Percentiles rank a stretch among this genome's conserved stretches.
These are phyloP conservation scores for Guyanaporus albipodus DNA, from an alignment of 768 basidiomycete species.

Conservation along the genomic window DNA sequence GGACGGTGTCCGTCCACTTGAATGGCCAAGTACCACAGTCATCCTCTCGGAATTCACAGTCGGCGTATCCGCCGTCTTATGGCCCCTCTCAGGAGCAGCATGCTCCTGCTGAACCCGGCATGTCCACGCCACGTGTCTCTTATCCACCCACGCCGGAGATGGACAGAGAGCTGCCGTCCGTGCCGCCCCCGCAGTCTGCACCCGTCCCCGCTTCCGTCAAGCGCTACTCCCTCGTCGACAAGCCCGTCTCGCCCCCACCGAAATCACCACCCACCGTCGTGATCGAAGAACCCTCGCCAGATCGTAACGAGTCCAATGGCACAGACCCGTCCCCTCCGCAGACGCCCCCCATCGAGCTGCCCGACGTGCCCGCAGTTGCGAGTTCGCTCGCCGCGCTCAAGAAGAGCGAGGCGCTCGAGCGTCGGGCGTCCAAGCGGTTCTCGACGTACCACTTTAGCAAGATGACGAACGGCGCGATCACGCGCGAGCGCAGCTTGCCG, in stretches of 20 bases:
- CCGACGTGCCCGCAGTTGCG: constrained; percentile 63
- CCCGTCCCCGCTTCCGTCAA: constrained; percentile 65
- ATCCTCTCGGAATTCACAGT: constrained; percentile 14
- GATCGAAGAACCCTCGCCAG: constrained; percentile 28
- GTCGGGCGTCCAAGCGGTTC: constrained; percentile 93
- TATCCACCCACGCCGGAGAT: constrained; percentile 19
- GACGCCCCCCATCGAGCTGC: constrained; percentile 35
- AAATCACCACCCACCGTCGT: constrained; percentile 49
- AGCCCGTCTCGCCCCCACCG: constrained; percentile 46
- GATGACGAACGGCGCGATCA: constrained; percentile 63
- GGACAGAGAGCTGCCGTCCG: constrained; percentile 26
- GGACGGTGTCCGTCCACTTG: not conserved
- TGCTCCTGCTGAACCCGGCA: constrained; percentile 12
- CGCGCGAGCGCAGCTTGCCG: constrained; percentile 46
- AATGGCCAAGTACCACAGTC: constrained; percentile 20
- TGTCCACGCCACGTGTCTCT: constrained; percentile 7
- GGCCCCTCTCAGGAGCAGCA: constrained; percentile 3
- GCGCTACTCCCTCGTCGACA: constrained; percentile 77
- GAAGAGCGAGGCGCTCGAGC: constrained; percentile 79
- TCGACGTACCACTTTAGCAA: constrained; percentile 93
- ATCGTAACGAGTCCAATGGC: constrained; percentile 28
- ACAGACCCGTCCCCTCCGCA: constrained; percentile 30
- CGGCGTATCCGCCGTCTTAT: constrained; percentile 1
- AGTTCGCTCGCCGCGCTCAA: constrained; percentile 86
- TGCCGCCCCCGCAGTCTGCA: constrained; percentile 19